A percentile compares a stretch with the other conserved stretches of the same genome.
phyloP scores from a whole-genome alignment of 192 early-diverging fungal genomes.

The Ramicandelaber brevisporus region DNA sequence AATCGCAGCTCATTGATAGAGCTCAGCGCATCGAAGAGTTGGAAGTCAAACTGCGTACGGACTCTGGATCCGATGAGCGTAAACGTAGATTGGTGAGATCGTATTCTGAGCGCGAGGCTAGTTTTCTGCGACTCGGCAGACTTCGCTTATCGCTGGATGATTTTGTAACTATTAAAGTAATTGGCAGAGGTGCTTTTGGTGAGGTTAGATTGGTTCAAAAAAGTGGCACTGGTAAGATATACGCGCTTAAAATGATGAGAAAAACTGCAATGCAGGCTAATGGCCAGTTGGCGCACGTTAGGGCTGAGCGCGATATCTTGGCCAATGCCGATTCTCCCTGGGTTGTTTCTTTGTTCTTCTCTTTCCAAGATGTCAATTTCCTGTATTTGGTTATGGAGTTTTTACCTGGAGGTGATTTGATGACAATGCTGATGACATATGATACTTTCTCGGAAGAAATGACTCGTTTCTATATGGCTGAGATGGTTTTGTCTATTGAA shows the following conservation, averaged over 20 bases:
- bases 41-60: constrained; percentile 42
- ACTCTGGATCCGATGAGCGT: constrained; percentile 66
- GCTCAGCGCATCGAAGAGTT: constrained; percentile 53
- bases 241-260: constrained; percentile 89
- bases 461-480: constrained; percentile 96
- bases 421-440: constrained; percentile 98
- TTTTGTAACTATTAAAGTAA: constrained; percentile 90
- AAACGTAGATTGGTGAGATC: constrained; percentile 56
- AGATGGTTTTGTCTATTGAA: constrained; percentile 78
- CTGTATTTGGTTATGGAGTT: constrained; percentile 99
- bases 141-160: constrained; percentile 72
- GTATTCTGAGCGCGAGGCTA: constrained; percentile 70
- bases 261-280: constrained; percentile 98
- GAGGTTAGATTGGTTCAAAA: constrained; percentile 96
- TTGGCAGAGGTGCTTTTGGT: constrained; percentile 97
- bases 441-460: constrained; percentile 94
- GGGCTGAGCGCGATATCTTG: constrained; percentile 92
- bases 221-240: constrained; percentile 87
- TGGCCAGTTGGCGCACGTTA: constrained; percentile 95
- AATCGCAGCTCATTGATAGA: constrained; percentile 72
- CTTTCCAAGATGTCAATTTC: constrained; percentile 84
- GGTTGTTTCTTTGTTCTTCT: constrained; percentile 96
- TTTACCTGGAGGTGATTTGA: constrained; percentile 93
- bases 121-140: constrained; percentile 77
- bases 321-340: constrained; percentile 89